Evolutionary conservation across 106 monocot genomes (phyloP).

Genomic region (Posidonia australis): DNA sequence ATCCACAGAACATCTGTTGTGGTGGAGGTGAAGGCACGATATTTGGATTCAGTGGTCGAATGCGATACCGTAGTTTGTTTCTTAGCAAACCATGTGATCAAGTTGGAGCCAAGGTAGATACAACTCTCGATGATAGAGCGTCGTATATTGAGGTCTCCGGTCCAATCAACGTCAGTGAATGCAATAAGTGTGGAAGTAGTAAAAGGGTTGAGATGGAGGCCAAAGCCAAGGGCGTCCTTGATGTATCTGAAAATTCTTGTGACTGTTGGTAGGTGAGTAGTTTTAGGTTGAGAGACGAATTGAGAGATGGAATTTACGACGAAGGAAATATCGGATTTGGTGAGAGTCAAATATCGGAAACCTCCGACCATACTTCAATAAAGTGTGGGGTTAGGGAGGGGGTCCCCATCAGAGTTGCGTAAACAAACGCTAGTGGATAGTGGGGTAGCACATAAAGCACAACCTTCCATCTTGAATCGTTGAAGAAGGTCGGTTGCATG

Average conservation of each 20-base stretch:
- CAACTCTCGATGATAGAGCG: neutral
- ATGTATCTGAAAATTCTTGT: neutral
- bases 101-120: neutral
- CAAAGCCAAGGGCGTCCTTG: neutral
- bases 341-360: neutral
- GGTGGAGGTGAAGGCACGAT: neutral
- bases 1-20: neutral
- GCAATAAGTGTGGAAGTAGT: neutral
- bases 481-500: neutral
- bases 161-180: neutral
- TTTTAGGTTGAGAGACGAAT: neutral
- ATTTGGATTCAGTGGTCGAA: neutral
- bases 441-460: too few relatives aligned
- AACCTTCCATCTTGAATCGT: neutral
- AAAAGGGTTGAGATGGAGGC: neutral
- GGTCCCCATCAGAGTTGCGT: too few relatives aligned
- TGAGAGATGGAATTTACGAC: neutral
- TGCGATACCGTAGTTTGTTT: neutral
- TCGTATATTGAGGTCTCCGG: neutral
- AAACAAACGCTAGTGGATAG: too few relatives aligned
- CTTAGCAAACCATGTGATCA: neutral
- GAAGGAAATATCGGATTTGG: neutral
- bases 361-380: neutral
- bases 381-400: too few relatives aligned
- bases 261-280: neutral